Evolutionary conservation across 306 rosid species (phyloP).

Genomic region (Leucaena leucocephala): DNA sequence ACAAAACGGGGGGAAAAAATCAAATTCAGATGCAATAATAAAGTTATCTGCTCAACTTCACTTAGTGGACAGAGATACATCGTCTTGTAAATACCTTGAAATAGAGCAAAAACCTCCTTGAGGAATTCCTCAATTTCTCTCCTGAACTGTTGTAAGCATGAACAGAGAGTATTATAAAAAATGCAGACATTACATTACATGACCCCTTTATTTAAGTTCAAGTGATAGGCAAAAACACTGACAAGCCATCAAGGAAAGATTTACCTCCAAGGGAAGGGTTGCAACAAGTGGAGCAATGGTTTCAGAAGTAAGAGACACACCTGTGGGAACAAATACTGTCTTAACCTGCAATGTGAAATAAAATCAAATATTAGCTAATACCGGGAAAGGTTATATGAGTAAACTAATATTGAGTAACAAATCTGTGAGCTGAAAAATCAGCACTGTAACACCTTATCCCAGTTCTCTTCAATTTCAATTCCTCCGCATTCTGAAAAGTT

Average conservation of each 20-base stretch:
- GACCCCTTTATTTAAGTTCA: not conserved
- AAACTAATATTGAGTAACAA: slow-evolving; percentile 5
- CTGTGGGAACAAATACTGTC: slow-evolving; percentile 84
- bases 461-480: slow-evolving; percentile 94
- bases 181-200: slow-evolving; percentile 27
- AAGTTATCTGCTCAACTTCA: slow-evolving; percentile 18
- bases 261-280: slow-evolving; percentile 96
- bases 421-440: not conserved
- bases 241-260: slow-evolving; percentile 14
- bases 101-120: slow-evolving; percentile 66
- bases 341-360: slow-evolving; percentile 68
- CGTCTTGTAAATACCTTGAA: slow-evolving; percentile 69
- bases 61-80: slow-evolving; percentile 1
- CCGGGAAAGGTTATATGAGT: not conserved
- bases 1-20: not conserved
- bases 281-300: slow-evolving; percentile 83
- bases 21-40: slow-evolving; percentile 1
- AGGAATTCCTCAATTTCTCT: slow-evolving; percentile 83
- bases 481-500: slow-evolving; percentile 99
- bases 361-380: slow-evolving; percentile 23
- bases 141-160: slow-evolving; percentile 65
- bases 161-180: slow-evolving; percentile 16
- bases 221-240: slow-evolving; percentile 13
- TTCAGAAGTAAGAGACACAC: slow-evolving; percentile 70
- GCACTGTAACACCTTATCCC: slow-evolving; percentile 74